Conservation (phyloP, 1,284 basidiomycete species). For the Apiotrichum veenhuisii region DNA sequence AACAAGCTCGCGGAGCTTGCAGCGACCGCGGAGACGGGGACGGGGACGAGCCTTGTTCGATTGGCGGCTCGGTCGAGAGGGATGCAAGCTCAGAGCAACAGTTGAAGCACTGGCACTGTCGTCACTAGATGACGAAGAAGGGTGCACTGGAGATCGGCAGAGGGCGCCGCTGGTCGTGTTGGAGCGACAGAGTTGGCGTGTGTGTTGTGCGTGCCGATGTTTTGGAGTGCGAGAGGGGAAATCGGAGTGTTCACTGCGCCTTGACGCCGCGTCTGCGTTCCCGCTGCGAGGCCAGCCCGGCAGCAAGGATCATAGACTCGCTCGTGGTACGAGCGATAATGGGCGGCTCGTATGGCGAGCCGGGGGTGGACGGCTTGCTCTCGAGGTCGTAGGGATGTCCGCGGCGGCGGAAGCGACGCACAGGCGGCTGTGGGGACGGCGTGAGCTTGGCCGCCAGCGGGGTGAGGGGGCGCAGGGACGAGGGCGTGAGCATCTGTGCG, state of each 20-base stretch:
- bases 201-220: background rate
- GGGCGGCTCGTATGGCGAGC: background rate
- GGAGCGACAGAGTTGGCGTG: background rate
- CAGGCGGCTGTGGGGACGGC: slow-evolving; percentile 7
- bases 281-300: slow-evolving; percentile 17
- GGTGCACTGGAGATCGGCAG: too few relatives aligned
- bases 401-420: background rate
- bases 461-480: background rate
- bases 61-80: too few relatives aligned
- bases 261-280: slow-evolving; percentile 1
- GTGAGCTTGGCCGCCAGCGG: too few relatives aligned
- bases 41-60: too few relatives aligned
- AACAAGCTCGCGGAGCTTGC: background rate
- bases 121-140: too few relatives aligned
- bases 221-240: too few relatives aligned
- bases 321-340: slow-evolving; percentile 13
- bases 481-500: slow-evolving; percentile 1
- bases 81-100: too few relatives aligned
- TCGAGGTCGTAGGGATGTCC: background rate
- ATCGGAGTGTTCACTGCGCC: background rate
- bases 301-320: slow-evolving; percentile 19
- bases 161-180: background rate
- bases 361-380: background rate
- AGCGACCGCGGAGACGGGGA: background rate
- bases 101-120: too few relatives aligned